Evolutionary conservation across 805 yeast genomes (phyloP).

Genomic region (Cyberlindnera maritima): DNA sequence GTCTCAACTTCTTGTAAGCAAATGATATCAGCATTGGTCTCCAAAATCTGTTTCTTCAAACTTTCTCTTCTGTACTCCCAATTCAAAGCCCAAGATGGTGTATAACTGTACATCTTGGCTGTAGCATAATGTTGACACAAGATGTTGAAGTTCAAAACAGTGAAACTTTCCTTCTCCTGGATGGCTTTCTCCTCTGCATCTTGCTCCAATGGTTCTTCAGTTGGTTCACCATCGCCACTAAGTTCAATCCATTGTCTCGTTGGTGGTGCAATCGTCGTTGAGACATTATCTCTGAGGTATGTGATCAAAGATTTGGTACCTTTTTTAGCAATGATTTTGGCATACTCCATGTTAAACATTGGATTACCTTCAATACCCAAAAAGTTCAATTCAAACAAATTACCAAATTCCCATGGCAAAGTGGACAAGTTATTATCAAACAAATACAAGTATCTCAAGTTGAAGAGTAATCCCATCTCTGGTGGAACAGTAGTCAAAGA

Average conservation of each 20-base stretch:
- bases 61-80: slow-evolving; percentile 88
- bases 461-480: slow-evolving; percentile 80
- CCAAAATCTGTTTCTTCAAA: slow-evolving; percentile 68
- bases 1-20: slow-evolving; percentile 97
- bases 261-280: slow-evolving; percentile 59
- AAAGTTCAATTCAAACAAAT: slow-evolving; percentile 76
- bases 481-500: slow-evolving; percentile 67
- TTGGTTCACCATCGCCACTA: slow-evolving; percentile 70
- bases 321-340: slow-evolving; percentile 67
- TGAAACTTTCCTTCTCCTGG: slow-evolving; percentile 48
- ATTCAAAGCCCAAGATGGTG: slow-evolving; percentile 95
- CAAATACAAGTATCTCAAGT: slow-evolving; percentile 75
- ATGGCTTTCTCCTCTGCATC: slow-evolving; percentile 26
- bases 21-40: slow-evolving; percentile 67
- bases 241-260: slow-evolving; percentile 83
- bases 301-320: slow-evolving; percentile 84
- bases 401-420: slow-evolving; percentile 84
- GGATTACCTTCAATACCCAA: slow-evolving; percentile 95
- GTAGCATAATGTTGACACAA: slow-evolving; percentile 96
- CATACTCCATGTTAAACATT: slow-evolving; percentile 53
- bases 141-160: slow-evolving; percentile 84
- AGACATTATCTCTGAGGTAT: slow-evolving; percentile 79
- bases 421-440: slow-evolving; percentile 81
- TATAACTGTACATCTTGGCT: slow-evolving; percentile 84
- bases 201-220: slow-evolving; percentile 25